Evolutionary conservation across 2,329 filamentous ascomycete genomes (phyloP).

Genomic region (Cladosporium sp.): DNA sequence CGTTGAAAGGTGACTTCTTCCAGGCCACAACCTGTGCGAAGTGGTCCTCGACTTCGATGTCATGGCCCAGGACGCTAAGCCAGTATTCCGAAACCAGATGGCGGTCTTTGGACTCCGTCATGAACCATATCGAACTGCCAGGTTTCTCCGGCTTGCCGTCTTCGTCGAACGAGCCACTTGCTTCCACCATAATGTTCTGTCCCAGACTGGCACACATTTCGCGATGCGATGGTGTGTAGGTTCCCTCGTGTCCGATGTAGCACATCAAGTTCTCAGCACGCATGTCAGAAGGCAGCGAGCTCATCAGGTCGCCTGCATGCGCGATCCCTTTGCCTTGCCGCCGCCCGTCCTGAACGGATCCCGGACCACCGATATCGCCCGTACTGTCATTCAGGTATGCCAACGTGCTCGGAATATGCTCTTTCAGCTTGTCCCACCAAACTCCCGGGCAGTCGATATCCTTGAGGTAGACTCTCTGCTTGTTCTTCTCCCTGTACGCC

Average conservation of each 20-base stretch:
- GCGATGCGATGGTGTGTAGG: slow-evolving; percentile 87
- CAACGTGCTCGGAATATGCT: slow-evolving; percentile 70
- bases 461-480: slow-evolving; percentile 89
- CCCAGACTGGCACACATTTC: slow-evolving; percentile 97
- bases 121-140: slow-evolving; percentile 95
- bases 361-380: slow-evolving; percentile 50
- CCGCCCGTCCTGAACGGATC: slow-evolving; percentile 46
- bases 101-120: slow-evolving; percentile 93
- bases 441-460: slow-evolving; percentile 90
- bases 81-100: slow-evolving; percentile 90
- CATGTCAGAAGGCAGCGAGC: slow-evolving; percentile 77
- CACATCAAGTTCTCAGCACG: slow-evolving; percentile 96
- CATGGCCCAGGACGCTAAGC: slow-evolving; percentile 84
- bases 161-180: slow-evolving; percentile 59
- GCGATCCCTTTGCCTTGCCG: slow-evolving; percentile 55
- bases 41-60: slow-evolving; percentile 94
- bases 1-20: slow-evolving; percentile 89
- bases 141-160: slow-evolving; percentile 65
- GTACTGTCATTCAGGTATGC: slow-evolving; percentile 87
- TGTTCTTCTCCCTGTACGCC: slow-evolving; percentile 70
- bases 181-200: slow-evolving; percentile 97
- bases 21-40: slow-evolving; percentile 94
- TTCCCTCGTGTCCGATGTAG: slow-evolving; percentile 95
- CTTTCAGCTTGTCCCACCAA: slow-evolving; percentile 75
- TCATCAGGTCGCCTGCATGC: slow-evolving; percentile 88